A percentile compares a stretch with the other conserved stretches of the same genome.
Evolutionary conservation across 2,329 filamentous ascomycete genomes (phyloP).

Genomic region (Emergomyces africanus): DNA sequence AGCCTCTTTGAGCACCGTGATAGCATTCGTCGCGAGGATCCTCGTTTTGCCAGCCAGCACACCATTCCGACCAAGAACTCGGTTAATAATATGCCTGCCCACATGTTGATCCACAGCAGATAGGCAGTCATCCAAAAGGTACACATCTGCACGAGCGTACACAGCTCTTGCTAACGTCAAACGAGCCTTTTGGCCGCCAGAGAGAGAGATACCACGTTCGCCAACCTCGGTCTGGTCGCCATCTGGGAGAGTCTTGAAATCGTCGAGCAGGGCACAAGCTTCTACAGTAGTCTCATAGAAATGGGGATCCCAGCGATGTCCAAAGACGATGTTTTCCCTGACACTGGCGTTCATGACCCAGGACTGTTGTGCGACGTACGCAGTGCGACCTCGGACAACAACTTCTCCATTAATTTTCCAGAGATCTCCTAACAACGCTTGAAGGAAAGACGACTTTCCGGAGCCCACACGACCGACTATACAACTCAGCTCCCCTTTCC

Average conservation of each 20-base stretch:
- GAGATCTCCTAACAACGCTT: slow-evolving; percentile 77
- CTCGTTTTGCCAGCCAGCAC: slow-evolving; percentile 76
- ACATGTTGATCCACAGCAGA: slow-evolving; percentile 99
- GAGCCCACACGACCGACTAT: slow-evolving; percentile 88
- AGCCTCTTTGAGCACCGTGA: slow-evolving; percentile 76
- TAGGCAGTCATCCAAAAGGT: slow-evolving; percentile 83
- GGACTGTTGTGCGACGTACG: slow-evolving; percentile 83
- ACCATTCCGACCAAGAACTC: slow-evolving; percentile 76
- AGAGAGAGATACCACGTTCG: slow-evolving; percentile 90
- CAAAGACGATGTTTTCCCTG: slow-evolving; percentile 93
- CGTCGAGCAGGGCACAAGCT: slow-evolving; percentile 80
- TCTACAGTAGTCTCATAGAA: slow-evolving; percentile 92
- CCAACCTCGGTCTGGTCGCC: slow-evolving; percentile 95
- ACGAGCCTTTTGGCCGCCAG: slow-evolving; percentile 90
- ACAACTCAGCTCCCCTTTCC: slow-evolving; percentile 87
- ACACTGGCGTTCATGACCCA: slow-evolving; percentile 99
- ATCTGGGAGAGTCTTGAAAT: slow-evolving; percentile 85
- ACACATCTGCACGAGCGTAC: slow-evolving; percentile 92
- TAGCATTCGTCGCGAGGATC: slow-evolving; percentile 89
- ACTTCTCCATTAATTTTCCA: slow-evolving; percentile 83
- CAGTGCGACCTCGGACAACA: slow-evolving; percentile 64
- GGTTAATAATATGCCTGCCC: slow-evolving; percentile 85
- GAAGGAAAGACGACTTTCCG: slow-evolving; percentile 87
- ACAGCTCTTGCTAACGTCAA: slow-evolving; percentile 86
- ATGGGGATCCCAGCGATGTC: slow-evolving; percentile 79